Evolutionary conservation across 176 grass and related monocot species (phyloP), one percentile per base, ranked within the genome.

Genomic region (Musa beccarii): DNA sequence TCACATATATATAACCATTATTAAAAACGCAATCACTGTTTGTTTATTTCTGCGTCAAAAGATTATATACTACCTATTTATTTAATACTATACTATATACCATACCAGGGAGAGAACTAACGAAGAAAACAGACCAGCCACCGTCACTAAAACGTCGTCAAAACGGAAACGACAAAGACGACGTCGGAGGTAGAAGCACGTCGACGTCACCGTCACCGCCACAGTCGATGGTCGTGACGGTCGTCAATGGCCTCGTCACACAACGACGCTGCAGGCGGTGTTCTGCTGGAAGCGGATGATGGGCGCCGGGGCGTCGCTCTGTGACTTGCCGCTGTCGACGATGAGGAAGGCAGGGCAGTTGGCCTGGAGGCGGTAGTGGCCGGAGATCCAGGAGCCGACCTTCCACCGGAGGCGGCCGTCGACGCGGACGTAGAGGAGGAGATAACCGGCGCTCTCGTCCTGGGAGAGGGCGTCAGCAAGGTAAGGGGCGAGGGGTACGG

Each of bases 381-480:
- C n/a, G 49, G 75, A 76, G 59, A 24, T 76, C 75, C 75, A 76
- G 26, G 34, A 52, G 57, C 75, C 75, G 34, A 76, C 59, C 75
- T 64, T 76, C 75, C 75, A 76, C 34, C 59, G 59, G 59, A 76
- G 19, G 8, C 13, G 17, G 75, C 75, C 75, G 34, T 65, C 59
- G 75, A 76, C 10, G 8, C 49, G 43, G 57, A 76, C 12, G 59
- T 63, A 29, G 59, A 76, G 20, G n/a, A 76, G 75, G 11, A 65
- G 9, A 12, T 51, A 49, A 6, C 75, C 75, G 11, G 75, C 75
- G 57, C 21, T 23, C 17, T 65, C 11, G 75, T 52, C 75, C 59
- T 65, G n/a, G 34, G 3, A 8, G 43, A 76, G n/a, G 59, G 75
- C 11, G 5, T 51, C 75, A 59, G 34, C 29, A 2, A 76, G 59